phyloP scores from a whole-genome alignment of 352 stramenopile genomes.

The Elongisporangium prolatum region DNA sequence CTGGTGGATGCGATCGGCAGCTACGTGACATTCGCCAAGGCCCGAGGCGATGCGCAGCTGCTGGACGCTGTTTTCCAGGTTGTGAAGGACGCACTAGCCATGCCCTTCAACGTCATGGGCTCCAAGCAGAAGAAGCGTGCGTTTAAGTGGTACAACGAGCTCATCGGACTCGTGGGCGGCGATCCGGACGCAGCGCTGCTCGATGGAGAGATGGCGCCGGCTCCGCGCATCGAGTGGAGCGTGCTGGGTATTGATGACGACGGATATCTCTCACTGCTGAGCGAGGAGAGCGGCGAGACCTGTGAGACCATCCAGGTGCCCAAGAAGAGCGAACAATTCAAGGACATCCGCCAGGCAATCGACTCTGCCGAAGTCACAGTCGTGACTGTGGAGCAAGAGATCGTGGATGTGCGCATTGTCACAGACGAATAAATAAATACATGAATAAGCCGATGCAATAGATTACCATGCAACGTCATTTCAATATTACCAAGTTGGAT shows the following conservation, averaged over 20 bases:
- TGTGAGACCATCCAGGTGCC: slow-evolving; percentile 62
- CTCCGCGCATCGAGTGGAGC: slow-evolving; percentile 37
- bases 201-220: slow-evolving; percentile 9
- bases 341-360: slow-evolving; percentile 62
- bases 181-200: slow-evolving; percentile 29
- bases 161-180: slow-evolving; percentile 48
- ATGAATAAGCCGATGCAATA: slow-evolving; percentile 2
- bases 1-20: slow-evolving; percentile 60
- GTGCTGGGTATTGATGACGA: slow-evolving; percentile 74
- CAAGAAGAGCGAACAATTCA: slow-evolving; percentile 64
- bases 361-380: slow-evolving; percentile 54
- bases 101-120: slow-evolving; percentile 79
- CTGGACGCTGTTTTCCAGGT: slow-evolving; percentile 56
- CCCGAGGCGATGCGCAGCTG: slow-evolving; percentile 34
- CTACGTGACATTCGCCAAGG: slow-evolving; percentile 66
- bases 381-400: slow-evolving; percentile 42
- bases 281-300: slow-evolving; percentile 60
- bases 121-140: slow-evolving; percentile 81
- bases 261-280: slow-evolving; percentile 67
- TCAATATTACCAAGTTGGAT: not conserved
- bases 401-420: slow-evolving; percentile 39
- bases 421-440: slow-evolving; percentile 20
- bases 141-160: slow-evolving; percentile 84
- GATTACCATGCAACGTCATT: not conserved
- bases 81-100: slow-evolving; percentile 76